Evolutionary conservation across 2,329 filamentous ascomycete species (phyloP).

Genomic region (Colletotrichum camelliae): DNA sequence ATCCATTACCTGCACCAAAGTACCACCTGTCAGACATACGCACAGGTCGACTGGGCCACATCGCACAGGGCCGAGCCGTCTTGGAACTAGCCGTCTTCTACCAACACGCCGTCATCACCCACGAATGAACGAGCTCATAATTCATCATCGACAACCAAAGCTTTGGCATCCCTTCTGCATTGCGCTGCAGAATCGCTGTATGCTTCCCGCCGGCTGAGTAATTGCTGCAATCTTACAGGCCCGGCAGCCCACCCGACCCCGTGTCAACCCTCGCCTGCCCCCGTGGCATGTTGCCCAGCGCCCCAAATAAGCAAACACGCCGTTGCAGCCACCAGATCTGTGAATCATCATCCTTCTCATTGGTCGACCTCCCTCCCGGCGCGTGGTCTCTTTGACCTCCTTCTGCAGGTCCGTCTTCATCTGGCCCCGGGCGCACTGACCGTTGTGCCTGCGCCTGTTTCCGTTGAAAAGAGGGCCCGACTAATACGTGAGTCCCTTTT

Average conservation of each 20-base stretch:
- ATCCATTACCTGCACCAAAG: neutral
- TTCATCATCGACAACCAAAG: constrained; percentile 22
- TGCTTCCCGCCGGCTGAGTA: constrained; percentile 27
- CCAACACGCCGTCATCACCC: constrained; percentile 16
- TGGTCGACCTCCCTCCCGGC: neutral
- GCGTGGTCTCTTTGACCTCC: constrained; percentile 11
- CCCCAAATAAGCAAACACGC: constrained; percentile 5
- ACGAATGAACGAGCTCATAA: constrained; percentile 23
- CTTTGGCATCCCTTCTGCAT: constrained; percentile 9
- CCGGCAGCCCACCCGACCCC: constrained; percentile 7
- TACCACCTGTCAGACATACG: neutral
- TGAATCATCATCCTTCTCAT: constrained; percentile 23
- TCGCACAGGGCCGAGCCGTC: constrained; percentile 16
- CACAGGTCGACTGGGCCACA: constrained; percentile 9
- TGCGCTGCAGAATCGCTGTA: constrained; percentile 5
- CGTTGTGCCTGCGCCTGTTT: neutral
- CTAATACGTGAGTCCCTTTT: constrained; percentile 12
- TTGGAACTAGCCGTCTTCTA: constrained; percentile 6
- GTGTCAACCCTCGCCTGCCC: constrained; percentile 9
- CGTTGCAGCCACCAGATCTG: constrained; percentile 19
- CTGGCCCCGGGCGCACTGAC: constrained; percentile 8
- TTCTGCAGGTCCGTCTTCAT: constrained; percentile 17
- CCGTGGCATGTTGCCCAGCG: constrained; percentile 13
- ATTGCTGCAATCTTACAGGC: constrained; percentile 30
- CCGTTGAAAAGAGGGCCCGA: constrained; percentile 17